These are phyloP conservation scores for Suillus spraguei DNA, from an alignment of 768 basidiomycete genomes.

Conservation along the genomic window DNA sequence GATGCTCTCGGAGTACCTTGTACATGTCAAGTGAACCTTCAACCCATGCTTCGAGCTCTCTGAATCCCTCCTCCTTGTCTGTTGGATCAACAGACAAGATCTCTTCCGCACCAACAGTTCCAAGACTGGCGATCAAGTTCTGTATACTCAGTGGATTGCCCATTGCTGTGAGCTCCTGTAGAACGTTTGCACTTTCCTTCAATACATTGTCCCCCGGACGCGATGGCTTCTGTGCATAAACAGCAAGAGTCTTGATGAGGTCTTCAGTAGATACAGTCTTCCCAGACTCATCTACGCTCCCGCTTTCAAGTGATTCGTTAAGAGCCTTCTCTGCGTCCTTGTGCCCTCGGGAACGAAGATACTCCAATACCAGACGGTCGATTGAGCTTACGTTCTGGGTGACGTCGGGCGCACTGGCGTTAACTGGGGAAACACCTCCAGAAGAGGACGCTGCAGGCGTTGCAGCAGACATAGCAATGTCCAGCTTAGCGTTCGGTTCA, in stretches of 20 bases:
- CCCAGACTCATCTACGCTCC: conserved; percentile 35
- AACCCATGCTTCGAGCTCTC: conserved; percentile 86
- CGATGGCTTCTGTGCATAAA: conserved; percentile 69
- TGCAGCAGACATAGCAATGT: conserved; percentile 29
- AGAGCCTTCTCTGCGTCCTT: conserved; percentile 46
- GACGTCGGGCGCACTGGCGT: conserved; percentile 28
- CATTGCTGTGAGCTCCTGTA: conserved; percentile 69
- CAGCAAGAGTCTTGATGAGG: conserved; percentile 58
- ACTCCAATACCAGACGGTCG: conserved; percentile 50
- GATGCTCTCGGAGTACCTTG: conserved; percentile 50
- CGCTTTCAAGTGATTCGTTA: conserved; percentile 40
- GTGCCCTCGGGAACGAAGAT: conserved; percentile 49
- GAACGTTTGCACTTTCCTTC: conserved; percentile 64
- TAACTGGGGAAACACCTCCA: conserved; percentile 33
- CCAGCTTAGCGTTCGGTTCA: background rate
- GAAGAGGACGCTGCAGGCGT: conserved; percentile 40
- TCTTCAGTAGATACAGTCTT: conserved; percentile 50
- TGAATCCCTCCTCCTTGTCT: conserved; percentile 84
- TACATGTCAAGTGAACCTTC: conserved; percentile 93
- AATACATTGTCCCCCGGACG: conserved; percentile 70
- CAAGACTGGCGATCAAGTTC: conserved; percentile 74
- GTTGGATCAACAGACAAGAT: conserved; percentile 80
- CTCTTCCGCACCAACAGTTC: conserved; percentile 81
- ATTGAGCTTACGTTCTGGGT: conserved; percentile 23
- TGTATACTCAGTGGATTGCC: conserved; percentile 75